Evolutionary conservation across 257 asterid species (phyloP).

Genomic region (Ophiorrhiza pumila): DNA sequence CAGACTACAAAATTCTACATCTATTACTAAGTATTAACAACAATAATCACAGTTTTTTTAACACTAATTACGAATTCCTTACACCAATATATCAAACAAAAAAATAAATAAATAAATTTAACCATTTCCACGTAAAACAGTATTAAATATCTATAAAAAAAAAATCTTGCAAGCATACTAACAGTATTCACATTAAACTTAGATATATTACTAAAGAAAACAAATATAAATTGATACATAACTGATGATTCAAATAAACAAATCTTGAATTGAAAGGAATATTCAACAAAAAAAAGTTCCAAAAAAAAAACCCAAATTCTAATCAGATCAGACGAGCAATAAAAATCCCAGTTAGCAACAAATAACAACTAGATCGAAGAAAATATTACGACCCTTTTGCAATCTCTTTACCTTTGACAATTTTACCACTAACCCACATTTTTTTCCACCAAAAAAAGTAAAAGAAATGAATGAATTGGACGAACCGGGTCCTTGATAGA

Average conservation of each 20-base stretch:
- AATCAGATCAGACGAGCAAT: not conserved
- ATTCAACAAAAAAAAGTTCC: not conserved
- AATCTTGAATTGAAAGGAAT: too few relatives aligned
- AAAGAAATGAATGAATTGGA: not conserved
- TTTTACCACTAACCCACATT: not conserved
- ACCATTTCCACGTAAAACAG: not conserved
- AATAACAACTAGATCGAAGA: not conserved
- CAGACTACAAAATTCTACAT: not conserved
- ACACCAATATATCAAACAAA: not conserved
- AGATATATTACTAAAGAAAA: not conserved
- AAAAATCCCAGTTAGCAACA: not conserved
- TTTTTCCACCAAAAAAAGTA: not conserved
- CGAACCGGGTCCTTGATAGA: slow-evolving; percentile 44
- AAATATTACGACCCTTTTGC: not conserved
- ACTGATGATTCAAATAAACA: too few relatives aligned
- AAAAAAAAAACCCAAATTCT: not conserved
- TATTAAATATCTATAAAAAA: not conserved
- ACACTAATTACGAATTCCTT: not conserved
- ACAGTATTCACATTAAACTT: not conserved
- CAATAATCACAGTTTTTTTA: too few relatives aligned
- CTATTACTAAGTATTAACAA: not conserved
- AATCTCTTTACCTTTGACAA: not conserved
- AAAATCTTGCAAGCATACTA: not conserved
- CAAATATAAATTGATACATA: not conserved
- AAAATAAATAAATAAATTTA: not conserved